Conservation (phyloP, 2,329 filamentous ascomycete species). For the Shiraia sp. region DNA sequence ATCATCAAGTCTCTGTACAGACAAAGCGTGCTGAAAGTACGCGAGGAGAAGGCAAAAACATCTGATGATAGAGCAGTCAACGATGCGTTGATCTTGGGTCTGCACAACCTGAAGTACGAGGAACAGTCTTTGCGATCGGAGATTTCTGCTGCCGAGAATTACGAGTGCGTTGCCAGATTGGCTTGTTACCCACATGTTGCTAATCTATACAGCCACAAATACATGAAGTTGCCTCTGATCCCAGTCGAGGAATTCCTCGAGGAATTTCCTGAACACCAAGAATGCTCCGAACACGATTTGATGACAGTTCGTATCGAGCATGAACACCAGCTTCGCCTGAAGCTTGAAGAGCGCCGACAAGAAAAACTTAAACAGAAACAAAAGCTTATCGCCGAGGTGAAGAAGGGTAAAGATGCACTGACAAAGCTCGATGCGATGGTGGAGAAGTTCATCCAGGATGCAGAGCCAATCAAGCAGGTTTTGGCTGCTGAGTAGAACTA, state of each 20-base stretch:
- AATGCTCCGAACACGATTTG: conserved; percentile 74
- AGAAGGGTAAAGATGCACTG: conserved; percentile 89
- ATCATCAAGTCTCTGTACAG: conserved; percentile 74
- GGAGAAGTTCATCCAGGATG: conserved; percentile 91
- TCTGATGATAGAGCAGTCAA: conserved; percentile 88
- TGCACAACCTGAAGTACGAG: conserved; percentile 97
- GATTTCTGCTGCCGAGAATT: conserved; percentile 86
- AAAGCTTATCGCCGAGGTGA: conserved; percentile 74
- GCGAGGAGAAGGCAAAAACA: conserved; percentile 84
- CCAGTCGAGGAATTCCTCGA: conserved; percentile 79
- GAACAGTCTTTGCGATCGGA: conserved; percentile 88
- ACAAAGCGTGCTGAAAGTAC: conserved; percentile 75
- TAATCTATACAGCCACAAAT: conserved; percentile 70
- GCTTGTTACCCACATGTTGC: conserved; percentile 7
- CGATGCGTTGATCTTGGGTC: conserved; percentile 84
- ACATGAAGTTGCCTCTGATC: conserved; percentile 83
- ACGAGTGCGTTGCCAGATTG: conserved; percentile 67
- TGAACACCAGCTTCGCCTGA: conserved; percentile 81
- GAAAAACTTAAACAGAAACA: conserved; percentile 65
- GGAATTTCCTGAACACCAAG: conserved; percentile 73
- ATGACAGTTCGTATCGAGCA: conserved; percentile 92
- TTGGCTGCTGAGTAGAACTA: conserved; percentile 70
- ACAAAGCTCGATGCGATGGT: conserved; percentile 89
- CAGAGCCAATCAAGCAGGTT: conserved; percentile 83
- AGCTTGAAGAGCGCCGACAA: conserved; percentile 81